Evolutionary conservation across 2,329 filamentous ascomycete species (phyloP).

Genomic region (Aspergillus versicolor): DNA sequence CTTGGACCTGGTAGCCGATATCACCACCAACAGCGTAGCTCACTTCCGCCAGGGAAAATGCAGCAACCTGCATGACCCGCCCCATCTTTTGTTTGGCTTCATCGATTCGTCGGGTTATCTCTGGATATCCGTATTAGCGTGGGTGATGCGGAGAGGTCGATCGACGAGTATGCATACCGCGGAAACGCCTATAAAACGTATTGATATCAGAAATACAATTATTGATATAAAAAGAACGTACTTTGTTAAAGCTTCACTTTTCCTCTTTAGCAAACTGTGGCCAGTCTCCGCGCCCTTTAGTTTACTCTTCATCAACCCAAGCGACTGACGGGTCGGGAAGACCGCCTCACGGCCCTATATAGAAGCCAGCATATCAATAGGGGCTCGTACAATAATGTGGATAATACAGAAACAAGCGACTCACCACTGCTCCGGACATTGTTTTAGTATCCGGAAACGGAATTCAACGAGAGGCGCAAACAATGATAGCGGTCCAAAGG

Average conservation of each 20-base stretch:
- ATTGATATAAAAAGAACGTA: conserved; percentile 44
- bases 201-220: conserved; percentile 18
- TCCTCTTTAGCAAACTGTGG: conserved; percentile 92
- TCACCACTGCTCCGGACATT: conserved; percentile 38
- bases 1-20: conserved; percentile 95
- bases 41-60: conserved; percentile 95
- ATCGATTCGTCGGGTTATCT: conserved; percentile 95
- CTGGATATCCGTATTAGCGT: conserved; percentile 48
- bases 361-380: conserved; percentile 8
- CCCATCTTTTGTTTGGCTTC: conserved; percentile 99
- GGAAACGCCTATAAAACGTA: conserved; percentile 66
- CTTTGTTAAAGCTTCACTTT: conserved; percentile 98
- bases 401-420: neutral
- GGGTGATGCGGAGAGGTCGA: conserved; percentile 21
- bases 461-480: conserved; percentile 9
- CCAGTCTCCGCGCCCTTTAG: conserved; percentile 90
- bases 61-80: conserved; percentile 97
- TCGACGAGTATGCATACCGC: conserved; percentile 60
- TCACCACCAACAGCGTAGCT: conserved; percentile 95
- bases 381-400: conserved; percentile 11
- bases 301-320: conserved; percentile 97
- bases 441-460: conserved; percentile 12
- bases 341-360: conserved; percentile 87
- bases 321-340: conserved; percentile 95
- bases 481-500: conserved; percentile 16